phyloP scores from a whole-genome alignment of 768 basidiomycete genomes.

The Phylloporus rhodoxanthus region DNA sequence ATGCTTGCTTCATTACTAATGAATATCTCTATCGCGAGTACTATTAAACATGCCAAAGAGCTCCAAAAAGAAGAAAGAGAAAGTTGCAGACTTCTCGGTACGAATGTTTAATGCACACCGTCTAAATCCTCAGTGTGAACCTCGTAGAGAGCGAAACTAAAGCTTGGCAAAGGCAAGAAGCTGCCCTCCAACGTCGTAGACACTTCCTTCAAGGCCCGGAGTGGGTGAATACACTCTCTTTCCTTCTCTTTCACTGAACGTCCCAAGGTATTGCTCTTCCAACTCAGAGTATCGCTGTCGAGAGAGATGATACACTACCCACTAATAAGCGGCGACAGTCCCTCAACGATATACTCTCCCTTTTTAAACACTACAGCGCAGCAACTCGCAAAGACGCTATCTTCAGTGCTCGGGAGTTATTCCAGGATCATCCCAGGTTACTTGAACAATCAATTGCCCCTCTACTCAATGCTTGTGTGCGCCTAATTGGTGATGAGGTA shows the following conservation, averaged over 20 bases:
- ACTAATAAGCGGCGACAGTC: conserved; percentile 73
- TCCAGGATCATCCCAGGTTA: conserved; percentile 55
- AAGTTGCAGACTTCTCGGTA: conserved; percentile 82
- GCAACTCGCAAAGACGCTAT: conserved; percentile 76
- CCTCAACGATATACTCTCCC: conserved; percentile 68
- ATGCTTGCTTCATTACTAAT: neutral
- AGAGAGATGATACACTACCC: conserved; percentile 53
- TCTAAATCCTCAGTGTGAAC: neutral
- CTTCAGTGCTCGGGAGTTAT: conserved; percentile 63
- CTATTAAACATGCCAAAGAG: conserved; percentile 85
- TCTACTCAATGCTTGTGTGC: conserved; percentile 56
- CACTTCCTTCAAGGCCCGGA: conserved; percentile 92
- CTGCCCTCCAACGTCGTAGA: conserved; percentile 79
- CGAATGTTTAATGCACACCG: conserved; percentile 7
- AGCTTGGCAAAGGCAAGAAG: conserved; percentile 93
- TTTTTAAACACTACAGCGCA: conserved; percentile 80
- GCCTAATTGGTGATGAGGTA: conserved; percentile 80
- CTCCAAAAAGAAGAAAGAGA: conserved; percentile 80
- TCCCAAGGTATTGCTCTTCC: conserved; percentile 81
- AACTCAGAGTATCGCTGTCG: conserved; percentile 64
- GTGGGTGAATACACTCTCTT: conserved; percentile 41
- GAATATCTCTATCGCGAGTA: neutral
- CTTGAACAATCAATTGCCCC: conserved; percentile 46
- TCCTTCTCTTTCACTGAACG: conserved; percentile 7
- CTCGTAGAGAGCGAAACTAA: conserved; percentile 86